Percentiles rank a stretch among this genome's conserved stretches.
These are phyloP conservation scores for Gossypium mustelinum DNA, from an alignment of 345 rosid genomes.

Conservation along the genomic window DNA sequence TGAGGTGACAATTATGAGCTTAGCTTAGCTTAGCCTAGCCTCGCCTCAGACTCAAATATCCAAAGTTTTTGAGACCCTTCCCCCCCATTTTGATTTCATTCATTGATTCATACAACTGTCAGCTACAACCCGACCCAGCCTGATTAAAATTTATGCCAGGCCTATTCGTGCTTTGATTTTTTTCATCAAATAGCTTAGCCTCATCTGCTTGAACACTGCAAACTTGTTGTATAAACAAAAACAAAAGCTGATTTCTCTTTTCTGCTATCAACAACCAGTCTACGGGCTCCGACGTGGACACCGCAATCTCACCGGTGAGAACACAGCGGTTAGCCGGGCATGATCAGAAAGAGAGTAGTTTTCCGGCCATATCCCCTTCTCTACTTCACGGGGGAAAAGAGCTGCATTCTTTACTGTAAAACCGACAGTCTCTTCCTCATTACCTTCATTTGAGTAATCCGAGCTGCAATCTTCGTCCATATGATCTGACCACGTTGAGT, in stretches of 20 bases:
- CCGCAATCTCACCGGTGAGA: conserved; percentile 69
- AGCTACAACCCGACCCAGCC: neutral
- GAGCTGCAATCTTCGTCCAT: conserved; percentile 22
- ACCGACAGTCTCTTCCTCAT: conserved; percentile 51
- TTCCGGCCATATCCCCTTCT: conserved; percentile 90
- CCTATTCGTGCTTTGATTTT: neutral
- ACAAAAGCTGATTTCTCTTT: neutral
- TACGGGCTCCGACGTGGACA: conserved; percentile 25
- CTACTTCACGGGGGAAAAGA: conserved; percentile 82
- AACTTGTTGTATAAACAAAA: neutral
- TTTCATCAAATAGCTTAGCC: neutral
- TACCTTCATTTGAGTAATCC: conserved; percentile 19
- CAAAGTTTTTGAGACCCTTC: neutral
- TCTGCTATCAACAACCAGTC: conserved; percentile 13
- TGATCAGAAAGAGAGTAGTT: conserved; percentile 83
- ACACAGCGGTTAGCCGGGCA: conserved; percentile 78
- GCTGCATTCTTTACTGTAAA: conserved; percentile 68
- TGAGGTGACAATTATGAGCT: neutral
- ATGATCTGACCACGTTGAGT: conserved; percentile 28
- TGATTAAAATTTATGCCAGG: too few species aligned
- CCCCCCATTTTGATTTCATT: neutral
- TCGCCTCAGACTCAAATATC: neutral
- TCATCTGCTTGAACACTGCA: neutral
- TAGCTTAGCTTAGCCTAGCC: neutral
- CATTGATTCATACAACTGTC: neutral